Evolutionary conservation across 305 asterid species (phyloP), one percentile per base, ranked within the genome.

Genomic region (Striga hermonthica): DNA sequence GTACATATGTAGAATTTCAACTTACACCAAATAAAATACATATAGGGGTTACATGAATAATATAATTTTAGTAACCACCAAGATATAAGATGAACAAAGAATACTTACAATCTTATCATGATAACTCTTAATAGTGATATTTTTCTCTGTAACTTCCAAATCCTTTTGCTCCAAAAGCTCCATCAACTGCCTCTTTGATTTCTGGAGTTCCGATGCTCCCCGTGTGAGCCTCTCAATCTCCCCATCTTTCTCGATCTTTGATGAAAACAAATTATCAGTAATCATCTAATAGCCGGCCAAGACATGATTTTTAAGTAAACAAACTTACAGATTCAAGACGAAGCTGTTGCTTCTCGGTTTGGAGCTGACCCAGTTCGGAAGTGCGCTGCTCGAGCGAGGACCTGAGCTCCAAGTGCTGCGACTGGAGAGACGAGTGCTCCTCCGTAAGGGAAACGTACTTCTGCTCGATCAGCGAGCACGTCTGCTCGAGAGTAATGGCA

Each of bases 171-270:
- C 96, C 80, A 90, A 57, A 73, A 90, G 66, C 52, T 90, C 96
- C 84, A 90, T 81, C 86, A 94, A 69, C 71, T 94, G 95, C 75
- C 95, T 85, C 81, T 90, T 94, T 2, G 96, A 86, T 76, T 82
- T 86, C 74, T 83, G 95, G 31, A 83, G 81, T 71, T 90, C 96
- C 1, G 86, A 73, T 4, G 80, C 79, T 72, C 86, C 96, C 72
- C 80, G 72, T 7, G 76, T 67, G 78, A 86, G 71, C 79, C 96
- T 78, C 75, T 86, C 95, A 63, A 88, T 80, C 76, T 81, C 93
- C 70, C 99, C 95, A 72, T 84, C 92, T 56, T 84, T 93, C 53
- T 82, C 95, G 54, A 74, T 77, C 98, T 93, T 64, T 73, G 0
- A 9, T 5, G 62, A 62, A 67, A 59, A 57, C 14, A 4, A 67